A percentile compares a stretch with the other conserved stretches of the same genome.
These are phyloP conservation scores for Arachnomyces sp. DNA, from an alignment of 2,329 filamentous ascomycete species.

Conservation along the genomic window DNA sequence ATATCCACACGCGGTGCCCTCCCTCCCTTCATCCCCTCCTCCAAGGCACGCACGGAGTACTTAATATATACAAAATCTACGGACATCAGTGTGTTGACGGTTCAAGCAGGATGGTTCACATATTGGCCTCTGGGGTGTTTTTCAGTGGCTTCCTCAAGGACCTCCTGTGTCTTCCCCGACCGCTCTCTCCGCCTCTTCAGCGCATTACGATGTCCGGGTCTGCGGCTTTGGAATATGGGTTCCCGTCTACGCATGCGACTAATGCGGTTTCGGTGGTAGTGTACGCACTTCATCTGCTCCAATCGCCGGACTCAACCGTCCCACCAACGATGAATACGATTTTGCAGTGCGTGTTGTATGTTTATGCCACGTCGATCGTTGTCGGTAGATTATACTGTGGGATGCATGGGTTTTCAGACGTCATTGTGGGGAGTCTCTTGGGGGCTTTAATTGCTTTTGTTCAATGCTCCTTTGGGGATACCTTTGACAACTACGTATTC, in stretches of 20 bases:
- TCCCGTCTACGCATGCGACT: constrained; percentile 92
- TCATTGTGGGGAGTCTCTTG: constrained; percentile 68
- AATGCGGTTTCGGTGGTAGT: constrained; percentile 92
- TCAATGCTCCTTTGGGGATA: constrained; percentile 47
- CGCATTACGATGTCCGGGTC: constrained; percentile 87
- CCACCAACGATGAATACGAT: constrained; percentile 50
- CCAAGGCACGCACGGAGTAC: constrained; percentile 8
- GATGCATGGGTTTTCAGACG: constrained; percentile 96
- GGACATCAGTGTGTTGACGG: constrained; percentile 2
- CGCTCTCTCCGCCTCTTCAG: constrained; percentile 81
- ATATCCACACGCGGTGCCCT: not conserved
- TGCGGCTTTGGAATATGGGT: constrained; percentile 90
- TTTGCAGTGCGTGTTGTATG: constrained; percentile 64
- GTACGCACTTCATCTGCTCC: constrained; percentile 67
- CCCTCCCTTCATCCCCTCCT: not conserved
- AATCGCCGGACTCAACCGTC: constrained; percentile 55
- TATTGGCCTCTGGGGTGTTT: constrained; percentile 71
- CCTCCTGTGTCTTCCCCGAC: constrained; percentile 81
- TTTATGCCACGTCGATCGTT: constrained; percentile 82
- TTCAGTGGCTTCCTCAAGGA: constrained; percentile 93
- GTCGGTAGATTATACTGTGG: constrained; percentile 91
- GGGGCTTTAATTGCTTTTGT: constrained; percentile 56
- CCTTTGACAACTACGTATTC: constrained; percentile 64
- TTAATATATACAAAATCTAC: not conserved
- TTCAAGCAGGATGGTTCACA: constrained; percentile 49